These are phyloP conservation scores for Tieghemiomyces parasiticus DNA, from an alignment of 192 early-diverging fungal genomes.

Conservation along the genomic window DNA sequence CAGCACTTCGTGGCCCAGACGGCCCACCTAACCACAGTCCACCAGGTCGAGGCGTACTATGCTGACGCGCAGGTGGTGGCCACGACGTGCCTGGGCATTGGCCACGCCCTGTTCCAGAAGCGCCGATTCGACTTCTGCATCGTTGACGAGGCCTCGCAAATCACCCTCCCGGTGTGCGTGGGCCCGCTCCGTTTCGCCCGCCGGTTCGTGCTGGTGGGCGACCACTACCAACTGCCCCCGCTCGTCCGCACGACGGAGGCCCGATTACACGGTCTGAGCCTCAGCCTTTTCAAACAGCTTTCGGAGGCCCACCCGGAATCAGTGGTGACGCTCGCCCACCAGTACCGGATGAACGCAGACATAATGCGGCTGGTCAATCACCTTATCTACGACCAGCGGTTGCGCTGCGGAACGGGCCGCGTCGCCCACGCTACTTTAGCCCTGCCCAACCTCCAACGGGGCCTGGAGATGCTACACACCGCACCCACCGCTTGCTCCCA, in stretches of 20 bases:
- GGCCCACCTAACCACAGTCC: constrained; percentile 33
- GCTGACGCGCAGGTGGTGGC: constrained; percentile 52
- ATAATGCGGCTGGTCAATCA: constrained; percentile 75
- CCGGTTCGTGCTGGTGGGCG: constrained; percentile 87
- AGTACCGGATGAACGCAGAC: constrained; percentile 89
- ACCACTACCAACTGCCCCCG: constrained; percentile 89
- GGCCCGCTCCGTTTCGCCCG: constrained; percentile 71
- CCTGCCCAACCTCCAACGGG: constrained; percentile 20
- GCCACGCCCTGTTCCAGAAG: constrained; percentile 54
- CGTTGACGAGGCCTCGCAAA: constrained; percentile 91
- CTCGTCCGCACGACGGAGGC: constrained; percentile 43
- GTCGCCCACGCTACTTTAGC: constrained; percentile 42
- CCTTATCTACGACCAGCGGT: constrained; percentile 63
- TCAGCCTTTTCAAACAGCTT: constrained; percentile 68
- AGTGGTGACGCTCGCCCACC: constrained; percentile 54
- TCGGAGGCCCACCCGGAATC: constrained; percentile 69
- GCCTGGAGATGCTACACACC: background rate
- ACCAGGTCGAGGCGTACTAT: constrained; percentile 43
- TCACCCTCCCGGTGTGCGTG: constrained; percentile 77
- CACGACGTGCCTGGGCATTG: constrained; percentile 78
- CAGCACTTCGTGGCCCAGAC: constrained; percentile 18
- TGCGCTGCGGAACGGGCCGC: constrained; percentile 51
- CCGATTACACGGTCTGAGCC: constrained; percentile 20
- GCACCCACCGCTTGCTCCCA: background rate
- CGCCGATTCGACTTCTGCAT: constrained; percentile 90